Evolutionary conservation across 805 yeast species (phyloP).

Genomic region (Yamadazyma insecticola): DNA sequence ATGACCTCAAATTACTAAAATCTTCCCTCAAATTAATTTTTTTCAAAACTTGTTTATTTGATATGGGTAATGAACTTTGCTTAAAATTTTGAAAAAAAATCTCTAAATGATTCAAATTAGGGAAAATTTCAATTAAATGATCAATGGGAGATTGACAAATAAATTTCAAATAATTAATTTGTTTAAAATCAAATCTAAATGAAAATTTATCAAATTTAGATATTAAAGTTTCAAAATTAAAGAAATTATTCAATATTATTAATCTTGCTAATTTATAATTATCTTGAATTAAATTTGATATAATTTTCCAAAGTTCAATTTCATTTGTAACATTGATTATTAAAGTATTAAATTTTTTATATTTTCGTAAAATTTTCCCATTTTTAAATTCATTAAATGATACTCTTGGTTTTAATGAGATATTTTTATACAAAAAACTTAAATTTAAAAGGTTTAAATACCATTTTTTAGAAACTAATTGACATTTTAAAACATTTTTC

Average conservation of each 20-base stretch:
- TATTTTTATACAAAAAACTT: slow-evolving; percentile 20
- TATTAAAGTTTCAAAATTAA: slow-evolving; percentile 22
- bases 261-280: slow-evolving; percentile 16
- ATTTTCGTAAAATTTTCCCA: slow-evolving; percentile 24
- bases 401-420: slow-evolving; percentile 21
- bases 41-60: slow-evolving; percentile 1
- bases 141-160: slow-evolving; percentile 7
- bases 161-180: slow-evolving; percentile 16
- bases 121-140: slow-evolving; percentile 5
- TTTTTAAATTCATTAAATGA: slow-evolving; percentile 22
- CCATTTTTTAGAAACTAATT: slow-evolving; percentile 32
- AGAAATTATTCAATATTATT: slow-evolving; percentile 25
- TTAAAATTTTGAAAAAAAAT: slow-evolving; percentile 1
- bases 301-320: slow-evolving; percentile 22
- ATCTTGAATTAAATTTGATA: slow-evolving; percentile 22
- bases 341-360: slow-evolving; percentile 19
- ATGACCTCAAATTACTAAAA: background rate
- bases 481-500: slow-evolving; percentile 21
- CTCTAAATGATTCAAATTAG: slow-evolving; percentile 6
- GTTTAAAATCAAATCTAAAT: slow-evolving; percentile 22
- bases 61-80: background rate
- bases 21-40: slow-evolving; percentile 10
- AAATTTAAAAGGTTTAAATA: slow-evolving; percentile 20
- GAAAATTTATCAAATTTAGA: slow-evolving; percentile 18
- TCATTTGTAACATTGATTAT: slow-evolving; percentile 18